Evolutionary conservation across 192 early-diverging fungal genomes (phyloP), one percentile per base, ranked within the genome.

Genomic region (Podila verticillata): DNA sequence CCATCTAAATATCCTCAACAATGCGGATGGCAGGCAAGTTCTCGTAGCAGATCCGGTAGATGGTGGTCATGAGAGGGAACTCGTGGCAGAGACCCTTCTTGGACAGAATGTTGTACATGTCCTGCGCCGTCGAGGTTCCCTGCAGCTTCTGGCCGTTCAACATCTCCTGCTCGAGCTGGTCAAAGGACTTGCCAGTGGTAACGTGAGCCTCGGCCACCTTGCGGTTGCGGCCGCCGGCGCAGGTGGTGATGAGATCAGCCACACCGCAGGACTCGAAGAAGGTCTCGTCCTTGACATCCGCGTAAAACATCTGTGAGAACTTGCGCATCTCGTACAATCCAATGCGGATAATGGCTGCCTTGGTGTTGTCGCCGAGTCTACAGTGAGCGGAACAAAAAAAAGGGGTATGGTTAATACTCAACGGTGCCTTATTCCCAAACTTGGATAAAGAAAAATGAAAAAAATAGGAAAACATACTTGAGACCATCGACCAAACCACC

Each of bases 91-190:
- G 51, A 26, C 64, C 63, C 61, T 91, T 84, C 48, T 82, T 83
- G 47, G 83, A 85, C 70, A 98, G 86, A 70, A 96, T 95, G 67
- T 87, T 72, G 74, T 95, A 74, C 20, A 98, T 89, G 77, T 98
- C 95, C 74, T 90, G 86, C 20, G 94, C 92, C 0, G 97, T 98
- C 65, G 95, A 83, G 22, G 95, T 94, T 54, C 97, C 97, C 85
- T 98, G 97, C 61, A 98, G 84, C 75, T 98, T 98, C 74, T 98
- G 97, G 32, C 97, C 97, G 65, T 96, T 95, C 32, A 98, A 87
- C 79, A 98, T 77, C 68, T 97, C 96, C 51, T 88, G 78, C 69
- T 98, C 96, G 22, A 98, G 87, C 75, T 88, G 85, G 44, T 92
- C 89, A 85, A 98, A 95, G 22, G 95, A 87, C 84, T 97, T 97